Base-by-base conservation (phyloP, 2,329 filamentous ascomycete species). In the Verticillium nubilum region DNA sequence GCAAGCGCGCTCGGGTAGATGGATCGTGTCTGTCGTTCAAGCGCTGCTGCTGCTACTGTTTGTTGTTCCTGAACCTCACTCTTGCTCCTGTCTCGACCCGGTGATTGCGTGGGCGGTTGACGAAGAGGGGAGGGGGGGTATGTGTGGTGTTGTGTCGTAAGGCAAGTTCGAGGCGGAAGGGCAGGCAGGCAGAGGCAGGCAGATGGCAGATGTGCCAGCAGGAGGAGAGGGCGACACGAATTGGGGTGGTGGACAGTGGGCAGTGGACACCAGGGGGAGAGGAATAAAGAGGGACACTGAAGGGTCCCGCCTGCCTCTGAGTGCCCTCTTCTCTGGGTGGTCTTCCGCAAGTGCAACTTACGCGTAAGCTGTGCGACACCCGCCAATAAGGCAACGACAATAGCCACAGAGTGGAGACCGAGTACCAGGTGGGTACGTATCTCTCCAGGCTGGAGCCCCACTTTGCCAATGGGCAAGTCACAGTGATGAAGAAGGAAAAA, bases 341-440 rank as follows among this genome's bases (percentile, higher is more conserved):
- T 50, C 56, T 58, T 63, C 60, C 62, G 59, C 61, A 61, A 61
- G 62, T 62, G 54, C 63, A 62, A 62, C 65, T 67, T 70, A 70
- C 69, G 69, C 69, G 69, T 70, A 65, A 70, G 67, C 69, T 68
- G 65, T 65, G 63, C 60, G 63, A 62, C 62, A 59, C 56, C 25
- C 56, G 55, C 68, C 68, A 70, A 70, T 70, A 58, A 59, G 52
- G 13, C 15, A 26, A 17, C 52, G 29, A 9, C 17, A 57, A 42
- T 23, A 10, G 12, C 35, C 2, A 3, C 17, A 29, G 29, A 59
- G 63, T 62, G 63, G 63, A 35, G 27, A 54, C 27, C 47, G 28
- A 58, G 52, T 60, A 56, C 62, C 58, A 57, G 56, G 57, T 54
- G 56, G 58, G 63, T 56, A 63, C 61, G 58, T 60, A 63, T 58